These are phyloP conservation scores for Somion occarium DNA, from an alignment of 1,284 basidiomycete genomes.

Conservation along the genomic window DNA sequence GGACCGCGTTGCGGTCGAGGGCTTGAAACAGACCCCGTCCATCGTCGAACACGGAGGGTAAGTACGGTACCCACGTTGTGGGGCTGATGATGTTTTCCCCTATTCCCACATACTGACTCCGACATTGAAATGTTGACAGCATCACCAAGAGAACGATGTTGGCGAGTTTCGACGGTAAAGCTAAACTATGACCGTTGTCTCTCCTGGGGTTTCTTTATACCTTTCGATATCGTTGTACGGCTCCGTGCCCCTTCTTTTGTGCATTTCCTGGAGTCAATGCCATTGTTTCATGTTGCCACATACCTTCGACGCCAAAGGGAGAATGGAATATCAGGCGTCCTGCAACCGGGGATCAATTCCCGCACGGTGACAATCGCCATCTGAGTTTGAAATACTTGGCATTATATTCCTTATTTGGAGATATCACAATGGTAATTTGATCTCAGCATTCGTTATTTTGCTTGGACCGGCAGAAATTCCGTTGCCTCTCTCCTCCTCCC, in stretches of 20 bases:
- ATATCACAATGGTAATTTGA: neutral
- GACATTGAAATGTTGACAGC: constrained; percentile 32
- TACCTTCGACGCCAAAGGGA: too few species aligned
- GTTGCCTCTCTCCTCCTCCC: constrained; percentile 1
- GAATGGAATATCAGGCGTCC: too few species aligned
- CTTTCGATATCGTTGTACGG: neutral
- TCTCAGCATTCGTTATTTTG: neutral
- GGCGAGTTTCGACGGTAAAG: constrained; percentile 63
- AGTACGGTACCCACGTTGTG: constrained; percentile 25
- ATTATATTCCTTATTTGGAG: neutral
- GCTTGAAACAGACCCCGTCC: constrained; percentile 54
- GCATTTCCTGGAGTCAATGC: neutral
- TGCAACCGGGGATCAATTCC: neutral
- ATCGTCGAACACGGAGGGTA: constrained; percentile 74
- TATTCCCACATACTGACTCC: constrained; percentile 3
- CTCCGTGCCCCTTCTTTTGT: neutral
- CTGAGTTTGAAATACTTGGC: constrained; percentile 7
- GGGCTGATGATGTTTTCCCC: neutral
- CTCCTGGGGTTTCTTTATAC: neutral
- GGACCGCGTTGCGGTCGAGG: constrained; percentile 51
- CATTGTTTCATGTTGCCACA: neutral
- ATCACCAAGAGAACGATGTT: constrained; percentile 75
- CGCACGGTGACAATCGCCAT: neutral
- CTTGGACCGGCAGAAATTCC: neutral
- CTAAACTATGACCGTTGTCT: neutral